Evolutionary conservation across 371 early-diverging fungal species (phyloP).

Genomic region (Haplosporangium sp.): DNA sequence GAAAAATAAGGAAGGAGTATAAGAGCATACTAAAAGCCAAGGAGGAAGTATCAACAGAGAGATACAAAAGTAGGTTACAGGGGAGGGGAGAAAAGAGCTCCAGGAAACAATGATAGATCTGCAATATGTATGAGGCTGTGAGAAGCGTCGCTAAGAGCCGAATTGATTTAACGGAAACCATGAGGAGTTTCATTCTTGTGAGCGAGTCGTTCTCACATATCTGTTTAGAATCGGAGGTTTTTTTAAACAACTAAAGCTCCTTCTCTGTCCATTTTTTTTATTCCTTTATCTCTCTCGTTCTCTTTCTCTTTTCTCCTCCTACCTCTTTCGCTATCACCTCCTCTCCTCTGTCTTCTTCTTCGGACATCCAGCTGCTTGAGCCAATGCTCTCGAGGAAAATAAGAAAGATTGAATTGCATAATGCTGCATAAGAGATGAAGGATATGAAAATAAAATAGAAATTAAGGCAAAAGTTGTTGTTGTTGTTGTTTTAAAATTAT

Average conservation of each 20-base stretch:
- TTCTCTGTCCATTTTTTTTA: slow-evolving; percentile 1
- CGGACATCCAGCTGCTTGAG: background rate
- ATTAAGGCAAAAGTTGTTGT: no score
- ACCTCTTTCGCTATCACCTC: background rate
- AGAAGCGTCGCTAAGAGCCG: background rate
- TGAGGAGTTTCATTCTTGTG: background rate
- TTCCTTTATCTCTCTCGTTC: background rate
- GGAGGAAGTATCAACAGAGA: background rate
- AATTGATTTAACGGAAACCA: slow-evolving; percentile 2
- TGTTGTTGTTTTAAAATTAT: background rate
- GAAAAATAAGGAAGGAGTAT: background rate
- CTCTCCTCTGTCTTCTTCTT: background rate
- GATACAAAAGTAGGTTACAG: background rate
- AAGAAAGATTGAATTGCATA: background rate
- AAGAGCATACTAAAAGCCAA: background rate
- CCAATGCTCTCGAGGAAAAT: background rate
- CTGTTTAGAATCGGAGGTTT: background rate
- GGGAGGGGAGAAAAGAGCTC: background rate
- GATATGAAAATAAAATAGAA: background rate
- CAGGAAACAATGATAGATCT: background rate
- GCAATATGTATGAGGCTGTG: background rate
- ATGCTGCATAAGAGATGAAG: background rate
- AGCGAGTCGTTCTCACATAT: background rate
- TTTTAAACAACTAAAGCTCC: background rate
- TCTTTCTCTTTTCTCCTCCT: no score